Base-by-base conservation (phyloP, 2,329 filamentous ascomycete species). In the Stagonosporopsis rhizophila region DNA sequence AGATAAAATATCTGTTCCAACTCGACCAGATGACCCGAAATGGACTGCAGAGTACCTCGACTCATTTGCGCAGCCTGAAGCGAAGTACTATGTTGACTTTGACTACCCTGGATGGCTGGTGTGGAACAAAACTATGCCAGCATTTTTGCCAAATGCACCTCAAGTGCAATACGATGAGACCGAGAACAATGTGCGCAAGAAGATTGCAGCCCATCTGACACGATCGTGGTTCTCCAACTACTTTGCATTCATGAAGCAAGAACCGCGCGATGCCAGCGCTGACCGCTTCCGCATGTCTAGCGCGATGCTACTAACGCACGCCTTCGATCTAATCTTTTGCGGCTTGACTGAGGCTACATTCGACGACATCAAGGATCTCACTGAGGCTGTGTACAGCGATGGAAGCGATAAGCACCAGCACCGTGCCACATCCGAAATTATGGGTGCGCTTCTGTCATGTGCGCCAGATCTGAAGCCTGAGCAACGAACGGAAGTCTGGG, bases 371-470 rank as follows among this genome's bases (percentile, higher is more conserved):
- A 89, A 94, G 71, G 88, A 93, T 65, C 82, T 97, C 58, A 86
- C 90, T 5, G 81, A 85, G 56, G 85, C 86, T 2, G 87, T 96
- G 0, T 98, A 92, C 69, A 94, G 89, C 14, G 94, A 99, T 74
- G 95, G 96, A 9, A 95, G 88, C 67, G 95, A 99, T 74, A 97
- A 97, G 77, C 95, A 99, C 75, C 94, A 99, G 74, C 95, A 99
- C 74, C 90, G 95, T 48, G 95, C 95, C 15, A 96, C 95, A 2
- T 87, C 95, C 0, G 95, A 99, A 77, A 97, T 99, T 52, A 80
- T 99, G 45, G 92, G 91, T 14, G 93, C 91, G 4, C 77, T 99
- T 67, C 82, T 99, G 23, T 87, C 88, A 15, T 91, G 91, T 32
- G 91, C 92, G 15, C 85, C 88, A 44, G 93, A 97, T 65, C 87